Percentiles rank a stretch among this genome's conserved stretches.
Evolutionary conservation across 78 protist genomes (phyloP).

Genomic region (Mastigamoeba balamuthi): DNA sequence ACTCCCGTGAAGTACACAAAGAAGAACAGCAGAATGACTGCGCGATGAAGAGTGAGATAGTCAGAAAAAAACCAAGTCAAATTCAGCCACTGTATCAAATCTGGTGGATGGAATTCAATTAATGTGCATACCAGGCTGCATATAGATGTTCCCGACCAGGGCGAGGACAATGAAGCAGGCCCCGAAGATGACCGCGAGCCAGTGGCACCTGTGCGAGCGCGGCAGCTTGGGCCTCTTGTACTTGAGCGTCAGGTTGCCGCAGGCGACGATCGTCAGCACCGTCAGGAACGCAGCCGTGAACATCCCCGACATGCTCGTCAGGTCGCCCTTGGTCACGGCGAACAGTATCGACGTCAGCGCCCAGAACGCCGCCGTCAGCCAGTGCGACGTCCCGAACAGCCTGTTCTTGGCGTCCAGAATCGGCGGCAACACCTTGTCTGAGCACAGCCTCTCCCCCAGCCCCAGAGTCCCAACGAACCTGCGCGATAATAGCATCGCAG

Average conservation of each 20-base stretch:
- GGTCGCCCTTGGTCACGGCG: slow-evolving; percentile 24
- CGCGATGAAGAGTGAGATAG: neutral
- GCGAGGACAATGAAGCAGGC: neutral
- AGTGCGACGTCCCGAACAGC: neutral
- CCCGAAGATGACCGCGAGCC: neutral
- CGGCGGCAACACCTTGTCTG: slow-evolving; percentile 37
- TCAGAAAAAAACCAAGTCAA: too few species aligned
- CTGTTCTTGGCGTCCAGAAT: slow-evolving; percentile 29
- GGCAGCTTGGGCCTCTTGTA: slow-evolving; percentile 21
- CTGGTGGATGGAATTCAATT: neutral
- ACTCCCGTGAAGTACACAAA: neutral
- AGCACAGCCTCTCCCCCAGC: slow-evolving; percentile 21
- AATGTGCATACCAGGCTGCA: neutral
- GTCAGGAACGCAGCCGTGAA: slow-evolving; percentile 68
- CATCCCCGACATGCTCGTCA: slow-evolving; percentile 34
- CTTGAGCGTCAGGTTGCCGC: slow-evolving; percentile 71
- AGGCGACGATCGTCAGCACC: slow-evolving; percentile 68
- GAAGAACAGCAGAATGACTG: neutral
- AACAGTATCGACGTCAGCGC: slow-evolving; percentile 41
- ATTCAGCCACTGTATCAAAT: too few species aligned
- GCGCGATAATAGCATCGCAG: neutral
- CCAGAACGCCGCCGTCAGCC: slow-evolving; percentile 23
- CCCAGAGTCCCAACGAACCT: slow-evolving; percentile 49
- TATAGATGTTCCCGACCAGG: neutral
- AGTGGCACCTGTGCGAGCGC: neutral